Base-by-base conservation (phyloP, 257 asterid genomes). In the Nicotiana tabacum region DNA sequence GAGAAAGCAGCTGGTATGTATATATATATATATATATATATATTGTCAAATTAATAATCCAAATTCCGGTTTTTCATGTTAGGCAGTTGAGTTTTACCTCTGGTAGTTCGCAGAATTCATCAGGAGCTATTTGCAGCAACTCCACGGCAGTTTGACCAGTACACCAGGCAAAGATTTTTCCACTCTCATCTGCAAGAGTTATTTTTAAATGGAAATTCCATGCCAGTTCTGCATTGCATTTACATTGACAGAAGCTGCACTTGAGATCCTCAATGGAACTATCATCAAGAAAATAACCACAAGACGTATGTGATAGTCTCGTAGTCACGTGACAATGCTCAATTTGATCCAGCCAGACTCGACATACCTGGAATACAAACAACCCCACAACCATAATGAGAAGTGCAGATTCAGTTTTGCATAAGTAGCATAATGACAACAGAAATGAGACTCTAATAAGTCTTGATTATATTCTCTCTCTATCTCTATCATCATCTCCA, bases 91-190 rank as follows among this genome's bases (percentile, higher is more conserved):
- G 62, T 9, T 33, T 84, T 89, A 96, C 99, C 98, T 96, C 99
- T 32, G 94, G 90, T 62, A 96, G 88, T 61, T 80, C 94, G 81
- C 86, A 81, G 82, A 96, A 94, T 83, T 93, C 98, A 46, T 89
- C 88, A 1, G 98, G 93, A 77, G 97, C 89, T 83, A 96, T 96
- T 82, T 96, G 99, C 82, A 94, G 93, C 90, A 96, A 84, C 87
- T 93, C 98, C 3, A 94, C 91, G 53, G 99, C 99, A 77, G 98
- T 93, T 83, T 91, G 97, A 58, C 98, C 99, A 18, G 88, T 83
- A 78, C 97, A 96, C 93, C 97, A 92, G 70, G 94, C 98, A 60
- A 90, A 90, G 29, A 93, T 81, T 86, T 92, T 96, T 48, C 91
- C 77, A 18, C 89, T 89, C 81, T 89, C 97, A 83, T 96, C 99